Evolutionary conservation across 495 filamentous ascomycete genomes (phyloP), one percentile per base, ranked within the genome.

Genomic region (Monascus purpureus): DNA sequence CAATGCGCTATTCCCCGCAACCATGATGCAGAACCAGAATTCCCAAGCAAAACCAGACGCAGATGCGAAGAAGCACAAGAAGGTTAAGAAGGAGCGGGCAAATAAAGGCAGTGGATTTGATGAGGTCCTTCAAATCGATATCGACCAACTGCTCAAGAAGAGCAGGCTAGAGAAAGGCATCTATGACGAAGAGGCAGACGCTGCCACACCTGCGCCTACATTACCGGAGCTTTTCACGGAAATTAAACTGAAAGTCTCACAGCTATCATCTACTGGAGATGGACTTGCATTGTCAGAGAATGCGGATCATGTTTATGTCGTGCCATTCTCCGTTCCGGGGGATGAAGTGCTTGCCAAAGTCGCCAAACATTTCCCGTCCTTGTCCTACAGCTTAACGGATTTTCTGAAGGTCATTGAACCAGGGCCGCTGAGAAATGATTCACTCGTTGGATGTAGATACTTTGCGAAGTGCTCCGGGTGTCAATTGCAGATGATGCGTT

Each of bases 401-500:
- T 83, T 94, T 37, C 31, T 96, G 43, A 74, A 72, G 13, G 76
- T 95, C 11, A 57, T 80, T 19, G 67, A 65, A 28, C 73, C 90
- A 0, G 83, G 83, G 0, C 68, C 74, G 1, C 59, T 77, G 24
- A 75, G 90, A 40, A 73, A 95, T 39, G 84, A 94, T 47, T 66
- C 60, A 27, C 65, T 74, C 1, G 68, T 93, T 43, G 57, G 65
- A 27, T 97, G 90, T 63, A 62, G 70, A 42, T 96, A 96, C 59
- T 97, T 97, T 46, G 55, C 68, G 19, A 70, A 64, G 32, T 97
- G 90, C 52, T 82, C 82, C 0, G 90, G 90, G 3, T 97, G 90
- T 47, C 92, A 96, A 59, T 82, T 95, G 49, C 90, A 97, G 55
- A 94, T 95, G 84, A 72, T 97, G 35, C 71, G 83, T 25, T 97